Evolutionary conservation across 176 grass and related monocot species (phyloP), one percentile per base, ranked within the genome.

Genomic region (Chrysopogon serrulatus): DNA sequence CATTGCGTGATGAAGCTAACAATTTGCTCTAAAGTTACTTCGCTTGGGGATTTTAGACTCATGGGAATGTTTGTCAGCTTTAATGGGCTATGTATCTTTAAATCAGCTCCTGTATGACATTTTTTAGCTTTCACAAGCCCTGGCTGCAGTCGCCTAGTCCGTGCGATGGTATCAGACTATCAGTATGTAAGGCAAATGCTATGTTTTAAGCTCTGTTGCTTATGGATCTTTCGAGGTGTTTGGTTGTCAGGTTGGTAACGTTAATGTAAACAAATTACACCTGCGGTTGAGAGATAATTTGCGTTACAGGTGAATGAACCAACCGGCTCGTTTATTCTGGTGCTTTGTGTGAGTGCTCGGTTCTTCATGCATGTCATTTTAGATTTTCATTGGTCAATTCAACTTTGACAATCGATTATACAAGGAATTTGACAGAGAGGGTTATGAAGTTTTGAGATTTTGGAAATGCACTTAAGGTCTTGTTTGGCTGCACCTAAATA

Each of bases 151-250:
- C 14, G 32, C 62, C 41, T 76, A 63, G 82, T 47, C 51, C 71
- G 51, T 71, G 79, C 56, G 65, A 70, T 8, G 70, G 80, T 86
- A 82, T 39, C 34, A 28, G 8, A 70, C 74, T 86, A 82, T 39
- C 34, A 28, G 8, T 12, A 43, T 27, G 3, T 9, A 60, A 45
- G 16, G 6, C 47, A 13, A 30, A 16, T 66, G 32, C 10, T 69
- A 31, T 83, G 36, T 37, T 68, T 87, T 51, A 74, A 68, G 18
- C 10, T 10, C 62, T 81, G 49, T 62, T 61, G 27, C 32, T 53
- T 61, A 35, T 79, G 68, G 10, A 79, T 48, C 37, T 74, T 27
- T n/a, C n/a, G n/a, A n/a, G n/a, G n/a, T n/a, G n/a, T n/a, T n/a
- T n/a, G n/a, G n/a, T n/a, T n/a, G n/a, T n/a, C n/a, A n/a, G n/a